These are phyloP conservation scores for Paramecium sonneborni DNA, from an alignment of 73 alveolate species.

Conservation along the genomic window DNA sequence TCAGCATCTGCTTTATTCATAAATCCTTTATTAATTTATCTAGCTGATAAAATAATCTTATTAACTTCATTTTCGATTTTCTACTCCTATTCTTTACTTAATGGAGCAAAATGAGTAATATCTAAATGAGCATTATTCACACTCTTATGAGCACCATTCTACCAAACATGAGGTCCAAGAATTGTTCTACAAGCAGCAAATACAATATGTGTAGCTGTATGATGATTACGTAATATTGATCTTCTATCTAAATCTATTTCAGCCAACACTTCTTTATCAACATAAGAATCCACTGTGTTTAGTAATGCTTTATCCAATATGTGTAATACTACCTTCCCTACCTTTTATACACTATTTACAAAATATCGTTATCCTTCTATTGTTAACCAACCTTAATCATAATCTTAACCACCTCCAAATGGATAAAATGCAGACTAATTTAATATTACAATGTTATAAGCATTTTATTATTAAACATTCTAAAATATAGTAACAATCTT, in stretches of 20 bases:
- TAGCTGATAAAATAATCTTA: conserved; percentile 87
- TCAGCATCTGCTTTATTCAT: conserved; percentile 98
- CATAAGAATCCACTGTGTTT: conserved; percentile 72
- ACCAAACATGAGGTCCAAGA: conserved; percentile 99
- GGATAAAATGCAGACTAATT: conserved; percentile 95
- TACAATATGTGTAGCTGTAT: conserved; percentile 97
- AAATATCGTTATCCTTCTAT: conserved; percentile 76
- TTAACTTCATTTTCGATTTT: conserved; percentile 95
- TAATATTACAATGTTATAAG: conserved; percentile 87
- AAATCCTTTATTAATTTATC: conserved; percentile 85
- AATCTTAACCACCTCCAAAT: conserved; percentile 96
- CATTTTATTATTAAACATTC: conserved; percentile 80
- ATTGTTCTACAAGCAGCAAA: conserved; percentile 96
- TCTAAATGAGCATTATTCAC: conserved; percentile 96
- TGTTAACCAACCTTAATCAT: conserved; percentile 88
- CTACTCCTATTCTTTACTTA: conserved; percentile 93
- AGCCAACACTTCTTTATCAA: conserved; percentile 86
- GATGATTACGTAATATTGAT: conserved; percentile 92
- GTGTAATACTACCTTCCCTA: conserved; percentile 95
- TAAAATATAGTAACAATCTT: conserved; percentile 88
- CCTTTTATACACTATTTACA: conserved; percentile 92
- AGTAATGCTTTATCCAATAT: conserved; percentile 86
- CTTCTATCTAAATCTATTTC: conserved; percentile 90
- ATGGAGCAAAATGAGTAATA: conserved; percentile 95
- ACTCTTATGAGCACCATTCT: conserved; percentile 98